These are phyloP conservation scores for Uronychia setigera DNA, from an alignment of 73 alveolate genomes.

Conservation along the genomic window DNA sequence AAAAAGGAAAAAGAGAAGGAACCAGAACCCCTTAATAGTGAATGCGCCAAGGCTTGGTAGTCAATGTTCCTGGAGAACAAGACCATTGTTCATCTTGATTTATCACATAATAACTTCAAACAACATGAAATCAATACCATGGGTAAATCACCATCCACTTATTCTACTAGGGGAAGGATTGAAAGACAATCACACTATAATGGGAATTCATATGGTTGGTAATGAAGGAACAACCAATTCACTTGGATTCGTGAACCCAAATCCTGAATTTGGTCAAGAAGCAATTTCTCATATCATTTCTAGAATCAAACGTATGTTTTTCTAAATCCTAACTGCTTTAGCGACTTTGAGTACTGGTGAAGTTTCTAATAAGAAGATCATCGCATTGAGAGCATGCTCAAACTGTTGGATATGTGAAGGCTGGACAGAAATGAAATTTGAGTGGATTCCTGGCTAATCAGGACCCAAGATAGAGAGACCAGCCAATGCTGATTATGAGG, in stretches of 20 bases:
- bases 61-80: slow-evolving; percentile 55
- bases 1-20: neutral
- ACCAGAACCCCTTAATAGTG: neutral
- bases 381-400: slow-evolving; percentile 37
- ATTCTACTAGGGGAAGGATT: slow-evolving; percentile 30
- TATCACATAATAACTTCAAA: slow-evolving; percentile 55
- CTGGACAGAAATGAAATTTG: slow-evolving; percentile 70
- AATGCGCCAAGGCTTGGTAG: slow-evolving; percentile 5
- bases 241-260: slow-evolving; percentile 54
- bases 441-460: slow-evolving; percentile 37
- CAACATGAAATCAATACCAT: slow-evolving; percentile 39
- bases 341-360: slow-evolving; percentile 11
- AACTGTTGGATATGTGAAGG: slow-evolving; percentile 79
- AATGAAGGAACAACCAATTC: slow-evolving; percentile 53
- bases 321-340: slow-evolving; percentile 12
- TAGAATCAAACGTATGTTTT: slow-evolving; percentile 12
- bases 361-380: slow-evolving; percentile 7
- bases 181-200: slow-evolving; percentile 39
- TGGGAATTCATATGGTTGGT: slow-evolving; percentile 67
- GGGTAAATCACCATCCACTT: neutral
- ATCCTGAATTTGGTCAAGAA: slow-evolving; percentile 20
- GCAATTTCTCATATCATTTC: slow-evolving; percentile 19
- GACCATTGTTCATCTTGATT: slow-evolving; percentile 45
- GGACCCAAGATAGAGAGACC: neutral
- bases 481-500: slow-evolving; percentile 11